Base-by-base conservation (phyloP, 139 green algal species). In the Chlorella sp. region DNA sequence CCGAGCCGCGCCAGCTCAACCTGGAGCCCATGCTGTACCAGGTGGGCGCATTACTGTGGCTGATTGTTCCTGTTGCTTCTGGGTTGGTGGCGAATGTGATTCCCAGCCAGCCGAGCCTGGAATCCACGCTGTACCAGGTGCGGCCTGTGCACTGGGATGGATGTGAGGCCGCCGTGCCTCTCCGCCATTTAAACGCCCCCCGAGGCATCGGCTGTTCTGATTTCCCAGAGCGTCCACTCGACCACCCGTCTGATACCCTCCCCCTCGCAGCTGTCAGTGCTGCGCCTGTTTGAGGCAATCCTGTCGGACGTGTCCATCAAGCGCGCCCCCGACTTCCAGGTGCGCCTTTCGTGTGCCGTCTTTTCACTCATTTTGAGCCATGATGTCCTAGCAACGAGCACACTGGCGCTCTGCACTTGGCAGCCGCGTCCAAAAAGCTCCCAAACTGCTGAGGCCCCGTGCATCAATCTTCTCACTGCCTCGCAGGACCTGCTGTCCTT, bases 11-110 rank as follows among this genome's bases (percentile, higher is more conserved):
- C 25, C 85, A 89, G 30, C 78, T 95, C n/a, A 88, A 94, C 79
- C 78, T 96, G 84, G 92, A 96, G 89, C 90, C 93, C 28, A 92
- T 97, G 93, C 92, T 97, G 62, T 97, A 74, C 74, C 93, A 96
- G 93, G 73, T 97, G 68, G 94, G 92, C 5, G 44, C 44, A 51
- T 60, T n/a, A n/a, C n/a, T n/a, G 51, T 23, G 12, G 18, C 51
- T 60, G 11, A 18, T 60, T 60, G 13, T 60, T 55, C 11, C 11
- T 11, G 11, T n/a, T n/a, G n/a, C n/a, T n/a, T n/a, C n/a, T n/a
- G n/a, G n/a, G n/a, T n/a, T n/a, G n/a, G n/a, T n/a, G n/a, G n/a
- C n/a, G n/a, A n/a, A n/a, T n/a, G n/a, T n/a, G n/a, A n/a, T n/a
- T n/a, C n/a, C n/a, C n/a, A n/a, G 44, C 44, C 44, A 55, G 44